Base-by-base conservation (phyloP, 257 asterid genomes). In the Fraxinus anomala region DNA sequence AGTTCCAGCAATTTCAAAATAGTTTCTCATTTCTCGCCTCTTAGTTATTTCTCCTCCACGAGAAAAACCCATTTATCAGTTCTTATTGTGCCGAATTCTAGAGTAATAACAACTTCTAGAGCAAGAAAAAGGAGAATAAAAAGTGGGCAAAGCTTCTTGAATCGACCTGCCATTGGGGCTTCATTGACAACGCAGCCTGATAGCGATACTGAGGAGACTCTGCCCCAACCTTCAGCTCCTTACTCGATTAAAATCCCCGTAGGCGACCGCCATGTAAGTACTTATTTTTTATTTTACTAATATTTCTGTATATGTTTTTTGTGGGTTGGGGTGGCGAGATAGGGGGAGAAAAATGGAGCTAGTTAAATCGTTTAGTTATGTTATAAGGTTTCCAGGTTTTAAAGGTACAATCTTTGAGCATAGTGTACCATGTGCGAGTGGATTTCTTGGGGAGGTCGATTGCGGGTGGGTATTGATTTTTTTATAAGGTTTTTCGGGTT, bases 231-330 rank as follows among this genome's bases (percentile, higher is more conserved):
- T 39, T 75, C 79, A 21, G 89, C 89, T 68, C 96, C 97, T 8
- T 82, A 73, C 71, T 89, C 97, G n/a, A 72, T 94, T 66, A 92
- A 77, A 85, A 90, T 93, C 73, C 97, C 97, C 3, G 88, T 91
- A 37, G 97, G 97, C 6, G 91, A 91, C 81, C 88, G 97, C 47
- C 86, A 91, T 85, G 97, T 92, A 65, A 87, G 96, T 77, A 10
- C 19, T 12, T 10, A 23, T 26, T 63, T 26, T 73, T 30, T 24
- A 14, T 33, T 28, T 8, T 6, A 19, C 10, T 13, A 26, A 30
- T 44, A 0, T 34, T 68, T 9, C 7, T 1, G 19, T 75, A 44
- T 12, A 28, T 72, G 1, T 36, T n/a, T 4, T 10, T 75, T 73
- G 39, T 1, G 47, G 23, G 8, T 33, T 12, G 54, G 19, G 28